phyloP scores from a whole-genome alignment of 306 rosid species.

The Prunus padus region DNA sequence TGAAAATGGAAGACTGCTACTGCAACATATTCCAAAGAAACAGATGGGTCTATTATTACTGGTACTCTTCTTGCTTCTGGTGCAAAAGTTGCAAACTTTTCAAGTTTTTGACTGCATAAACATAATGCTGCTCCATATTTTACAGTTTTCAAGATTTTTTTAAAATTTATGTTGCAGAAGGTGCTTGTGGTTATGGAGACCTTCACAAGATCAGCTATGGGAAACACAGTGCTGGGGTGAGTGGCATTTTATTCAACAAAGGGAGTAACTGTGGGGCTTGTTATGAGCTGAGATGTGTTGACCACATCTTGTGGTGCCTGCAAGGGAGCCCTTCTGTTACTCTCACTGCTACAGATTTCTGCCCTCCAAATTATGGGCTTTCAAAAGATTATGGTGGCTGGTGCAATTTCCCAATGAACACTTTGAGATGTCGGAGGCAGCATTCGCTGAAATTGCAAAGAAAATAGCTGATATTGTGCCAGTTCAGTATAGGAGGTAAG shows the following conservation, averaged over 20 bases:
- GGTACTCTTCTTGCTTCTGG: conserved; percentile 49
- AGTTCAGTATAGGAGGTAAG: conserved; percentile 87
- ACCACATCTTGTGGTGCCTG: conserved; percentile 90
- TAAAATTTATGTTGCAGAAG: conserved; percentile 75
- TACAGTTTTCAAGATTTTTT: neutral
- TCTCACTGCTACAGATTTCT: conserved; percentile 93
- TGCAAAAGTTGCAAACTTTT: neutral
- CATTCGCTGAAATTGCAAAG: conserved; percentile 81
- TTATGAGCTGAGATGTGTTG: conserved; percentile 89
- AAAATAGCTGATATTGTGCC: conserved; percentile 83
- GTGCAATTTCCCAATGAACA: conserved; percentile 95
- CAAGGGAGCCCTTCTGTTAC: conserved; percentile 82
- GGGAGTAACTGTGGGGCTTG: conserved; percentile 96
- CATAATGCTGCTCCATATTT: neutral
- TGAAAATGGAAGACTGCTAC: conserved; percentile 79
- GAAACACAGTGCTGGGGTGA: conserved; percentile 74
- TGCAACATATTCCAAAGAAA: conserved; percentile 79
- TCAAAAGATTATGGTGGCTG: conserved; percentile 95
- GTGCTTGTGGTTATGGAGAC: conserved; percentile 99
- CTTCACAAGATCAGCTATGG: conserved; percentile 81
- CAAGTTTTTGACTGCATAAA: neutral
- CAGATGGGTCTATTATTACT: conserved; percentile 68
- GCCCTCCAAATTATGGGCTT: conserved; percentile 87
- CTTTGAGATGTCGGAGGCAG: conserved; percentile 87
- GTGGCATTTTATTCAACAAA: conserved; percentile 80